Conservation (phyloP, 805 yeast species). For the Myxozyma neotropica region DNA sequence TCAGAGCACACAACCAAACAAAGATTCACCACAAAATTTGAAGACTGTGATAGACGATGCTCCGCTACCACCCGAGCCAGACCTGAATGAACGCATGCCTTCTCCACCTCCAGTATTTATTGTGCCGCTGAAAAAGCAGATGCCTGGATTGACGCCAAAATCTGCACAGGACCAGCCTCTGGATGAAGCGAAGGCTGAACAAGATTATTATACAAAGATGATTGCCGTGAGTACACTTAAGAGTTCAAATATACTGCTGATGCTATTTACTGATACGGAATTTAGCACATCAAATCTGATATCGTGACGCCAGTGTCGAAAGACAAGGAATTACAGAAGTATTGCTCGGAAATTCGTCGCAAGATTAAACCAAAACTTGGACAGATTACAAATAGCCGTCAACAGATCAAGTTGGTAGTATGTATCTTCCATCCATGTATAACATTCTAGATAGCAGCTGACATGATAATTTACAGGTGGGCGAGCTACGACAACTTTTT, state of each 20-base stretch:
- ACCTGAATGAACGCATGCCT: conserved; percentile 3
- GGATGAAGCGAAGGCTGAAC: conserved; percentile 44
- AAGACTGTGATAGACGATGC: conserved; percentile 3
- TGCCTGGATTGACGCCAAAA: not conserved
- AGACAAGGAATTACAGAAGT: conserved; percentile 57
- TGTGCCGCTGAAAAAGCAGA: not conserved
- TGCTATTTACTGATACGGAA: not conserved
- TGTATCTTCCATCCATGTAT: not conserved
- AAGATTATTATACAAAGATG: conserved; percentile 49
- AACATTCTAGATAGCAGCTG: not conserved
- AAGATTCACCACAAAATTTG: not conserved
- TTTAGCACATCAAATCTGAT: conserved; percentile 56
- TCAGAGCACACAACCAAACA: not conserved
- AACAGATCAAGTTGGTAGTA: conserved; percentile 54
- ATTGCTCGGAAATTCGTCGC: conserved; percentile 64
- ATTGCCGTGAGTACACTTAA: conserved; percentile 47
- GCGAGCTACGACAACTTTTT: conserved; percentile 56
- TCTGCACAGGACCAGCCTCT: not conserved
- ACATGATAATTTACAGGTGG: conserved; percentile 45
- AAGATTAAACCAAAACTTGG: conserved; percentile 88
- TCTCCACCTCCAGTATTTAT: not conserved
- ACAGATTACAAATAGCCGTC: conserved; percentile 73
- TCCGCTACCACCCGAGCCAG: conserved; percentile 4
- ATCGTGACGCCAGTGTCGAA: conserved; percentile 58
- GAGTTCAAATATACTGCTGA: not conserved